phyloP scores from a whole-genome alignment of 2,329 filamentous ascomycete species.

The Aureobasidium sp. region DNA sequence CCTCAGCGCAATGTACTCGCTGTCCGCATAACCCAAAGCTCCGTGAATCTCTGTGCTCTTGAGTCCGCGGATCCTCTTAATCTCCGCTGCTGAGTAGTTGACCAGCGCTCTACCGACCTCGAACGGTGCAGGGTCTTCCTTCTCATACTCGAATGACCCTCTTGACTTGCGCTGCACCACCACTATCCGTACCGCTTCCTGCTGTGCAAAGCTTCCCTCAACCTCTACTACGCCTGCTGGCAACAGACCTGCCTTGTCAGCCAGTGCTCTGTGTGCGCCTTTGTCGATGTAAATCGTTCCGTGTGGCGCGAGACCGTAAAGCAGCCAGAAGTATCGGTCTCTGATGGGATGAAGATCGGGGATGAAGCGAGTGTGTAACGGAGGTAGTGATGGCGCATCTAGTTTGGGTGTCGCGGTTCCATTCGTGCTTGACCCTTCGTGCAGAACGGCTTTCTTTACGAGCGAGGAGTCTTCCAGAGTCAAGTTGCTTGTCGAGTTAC shows the following conservation, averaged over 20 bases:
- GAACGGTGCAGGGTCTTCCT: constrained; percentile 38
- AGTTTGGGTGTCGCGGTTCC: constrained; percentile 21
- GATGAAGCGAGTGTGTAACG: constrained; percentile 87
- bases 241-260: constrained; percentile 76
- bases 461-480: not conserved
- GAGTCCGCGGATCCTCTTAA: constrained; percentile 72
- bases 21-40: constrained; percentile 83
- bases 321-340: constrained; percentile 93
- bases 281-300: constrained; percentile 87
- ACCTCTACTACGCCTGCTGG: constrained; percentile 88
- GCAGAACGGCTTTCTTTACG: constrained; percentile 18
- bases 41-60: constrained; percentile 73
- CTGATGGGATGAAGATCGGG: constrained; percentile 76
- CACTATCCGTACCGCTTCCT: constrained; percentile 81
- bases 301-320: constrained; percentile 83
- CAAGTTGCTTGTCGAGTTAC: constrained; percentile 17
- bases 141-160: constrained; percentile 29
- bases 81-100: constrained; percentile 84
- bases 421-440: constrained; percentile 8
- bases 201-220: constrained; percentile 78
- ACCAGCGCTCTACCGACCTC: constrained; percentile 87
- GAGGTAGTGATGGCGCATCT: constrained; percentile 29
- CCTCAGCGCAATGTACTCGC: constrained; percentile 82
- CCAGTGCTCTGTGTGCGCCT: constrained; percentile 74
- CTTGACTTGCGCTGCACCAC: constrained; percentile 54